Conservation (phyloP, 129 eudicot genomes). For the Flaveria sonorensis region DNA sequence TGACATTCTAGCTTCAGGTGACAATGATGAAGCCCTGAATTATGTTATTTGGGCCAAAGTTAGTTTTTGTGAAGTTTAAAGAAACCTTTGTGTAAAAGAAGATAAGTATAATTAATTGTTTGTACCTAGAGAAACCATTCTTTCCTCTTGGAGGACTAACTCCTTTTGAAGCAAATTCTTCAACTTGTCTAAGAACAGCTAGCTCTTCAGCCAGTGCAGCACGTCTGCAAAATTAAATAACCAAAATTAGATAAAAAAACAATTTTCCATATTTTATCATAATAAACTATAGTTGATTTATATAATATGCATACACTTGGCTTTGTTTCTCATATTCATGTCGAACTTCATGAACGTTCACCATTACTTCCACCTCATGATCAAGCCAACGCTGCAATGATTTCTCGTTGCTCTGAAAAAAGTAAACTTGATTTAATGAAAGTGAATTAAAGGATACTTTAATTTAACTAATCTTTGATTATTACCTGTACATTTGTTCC, state of each 20-base stretch:
- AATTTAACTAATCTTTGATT: not conserved
- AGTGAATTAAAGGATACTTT: constrained; percentile 7
- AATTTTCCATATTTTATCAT: not conserved
- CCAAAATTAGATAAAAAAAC: constrained; percentile 3
- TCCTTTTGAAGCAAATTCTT: constrained; percentile 89
- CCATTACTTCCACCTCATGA: constrained; percentile 98
- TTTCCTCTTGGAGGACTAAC: constrained; percentile 91
- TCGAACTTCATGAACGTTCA: constrained; percentile 97
- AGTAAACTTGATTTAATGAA: constrained; percentile 17
- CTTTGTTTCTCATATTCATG: constrained; percentile 97
- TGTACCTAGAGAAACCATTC: constrained; percentile 81
- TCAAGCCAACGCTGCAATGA: constrained; percentile 98
- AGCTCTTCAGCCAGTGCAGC: constrained; percentile 96
- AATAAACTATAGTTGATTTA: not conserved
- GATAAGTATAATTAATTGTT: not conserved
- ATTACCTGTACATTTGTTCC: constrained; percentile 84
- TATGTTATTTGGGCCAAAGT: not conserved
- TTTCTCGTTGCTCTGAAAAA: constrained; percentile 79
- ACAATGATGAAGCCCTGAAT: constrained; percentile 80
- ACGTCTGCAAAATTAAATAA: constrained; percentile 61
- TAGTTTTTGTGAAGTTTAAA: not conserved
- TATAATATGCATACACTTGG: constrained; percentile 74
- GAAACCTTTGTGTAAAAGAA: not conserved
- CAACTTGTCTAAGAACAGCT: constrained; percentile 92
- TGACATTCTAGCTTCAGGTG: constrained; percentile 89